These are phyloP conservation scores for Passiflora organensis DNA, from an alignment of 345 rosid genomes.

Conservation along the genomic window DNA sequence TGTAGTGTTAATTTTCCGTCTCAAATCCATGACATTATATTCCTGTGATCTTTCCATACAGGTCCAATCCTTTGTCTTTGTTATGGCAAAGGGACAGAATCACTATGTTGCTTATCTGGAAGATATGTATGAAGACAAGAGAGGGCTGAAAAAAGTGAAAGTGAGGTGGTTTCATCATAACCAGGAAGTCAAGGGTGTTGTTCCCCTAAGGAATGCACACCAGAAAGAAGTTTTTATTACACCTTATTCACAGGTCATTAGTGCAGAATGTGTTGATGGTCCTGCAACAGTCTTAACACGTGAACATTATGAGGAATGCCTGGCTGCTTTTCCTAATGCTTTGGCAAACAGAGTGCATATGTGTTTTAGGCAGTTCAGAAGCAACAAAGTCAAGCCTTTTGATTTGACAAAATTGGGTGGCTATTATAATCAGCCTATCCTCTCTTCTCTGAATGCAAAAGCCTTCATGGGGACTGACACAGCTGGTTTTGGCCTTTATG, in stretches of 20 bases:
- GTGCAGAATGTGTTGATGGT: conserved; percentile 95
- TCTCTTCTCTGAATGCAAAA: conserved; percentile 56
- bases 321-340: conserved; percentile 55
- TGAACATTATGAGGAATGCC: conserved; percentile 69
- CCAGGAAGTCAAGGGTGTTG: conserved; percentile 77
- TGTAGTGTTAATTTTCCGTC: too few species aligned
- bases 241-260: conserved; percentile 83
- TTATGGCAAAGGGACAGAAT: conserved; percentile 80
- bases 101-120: conserved; percentile 86
- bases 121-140: conserved; percentile 97
- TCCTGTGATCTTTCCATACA: conserved; percentile 19
- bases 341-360: conserved; percentile 55
- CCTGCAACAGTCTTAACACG: conserved; percentile 75
- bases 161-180: conserved; percentile 95
- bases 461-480: conserved; percentile 37
- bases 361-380: conserved; percentile 82
- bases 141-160: conserved; percentile 88
- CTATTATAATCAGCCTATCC: conserved; percentile 70
- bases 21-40: too few species aligned
- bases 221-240: conserved; percentile 96
- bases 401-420: conserved; percentile 83
- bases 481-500: conserved; percentile 34
- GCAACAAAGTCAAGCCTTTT: conserved; percentile 72
- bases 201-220: conserved; percentile 64
- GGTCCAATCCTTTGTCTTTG: conserved; percentile 92